Conservation (phyloP, 2,329 filamentous ascomycete species). For the Exophiala oligosperma region DNA sequence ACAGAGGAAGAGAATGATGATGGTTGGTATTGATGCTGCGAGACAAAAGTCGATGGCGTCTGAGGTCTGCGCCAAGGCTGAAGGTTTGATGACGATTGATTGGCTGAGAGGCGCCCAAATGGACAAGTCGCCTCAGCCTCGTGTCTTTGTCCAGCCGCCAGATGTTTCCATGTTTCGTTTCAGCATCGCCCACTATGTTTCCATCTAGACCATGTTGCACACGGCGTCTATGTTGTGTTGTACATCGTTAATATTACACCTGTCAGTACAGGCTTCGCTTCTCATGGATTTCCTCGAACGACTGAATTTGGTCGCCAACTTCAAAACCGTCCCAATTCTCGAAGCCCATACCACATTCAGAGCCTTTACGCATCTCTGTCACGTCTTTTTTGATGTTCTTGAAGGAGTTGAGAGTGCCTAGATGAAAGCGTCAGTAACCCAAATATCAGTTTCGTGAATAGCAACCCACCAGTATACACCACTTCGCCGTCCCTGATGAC, state of each 20-base stretch:
- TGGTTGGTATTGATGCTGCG: constrained; percentile 15
- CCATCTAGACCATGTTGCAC: too few relatives aligned
- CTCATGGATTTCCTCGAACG: constrained; percentile 76
- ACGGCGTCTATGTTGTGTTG: neutral
- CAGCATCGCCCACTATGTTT: too few relatives aligned
- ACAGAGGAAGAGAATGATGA: neutral
- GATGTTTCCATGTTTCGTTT: constrained; percentile 10
- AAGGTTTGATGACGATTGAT: constrained; percentile 5
- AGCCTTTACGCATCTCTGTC: constrained; percentile 82
- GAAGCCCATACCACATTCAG: constrained; percentile 90
- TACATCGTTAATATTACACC: neutral
- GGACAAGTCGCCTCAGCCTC: constrained; percentile 7
- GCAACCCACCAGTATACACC: constrained; percentile 76
- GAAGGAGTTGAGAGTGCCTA: constrained; percentile 76
- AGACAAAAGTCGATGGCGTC: neutral
- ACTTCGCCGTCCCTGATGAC: constrained; percentile 70
- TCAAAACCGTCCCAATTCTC: constrained; percentile 75
- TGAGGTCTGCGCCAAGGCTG: constrained; percentile 13
- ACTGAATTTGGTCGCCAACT: constrained; percentile 82
- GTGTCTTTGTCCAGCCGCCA: constrained; percentile 9
- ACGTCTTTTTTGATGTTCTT: constrained; percentile 94
- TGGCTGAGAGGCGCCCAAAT: constrained; percentile 9
- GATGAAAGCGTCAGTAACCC: neutral
- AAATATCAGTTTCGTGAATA: constrained; percentile 1
- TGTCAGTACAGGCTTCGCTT: constrained; percentile 55